phyloP scores from a whole-genome alignment of 1,284 basidiomycete genomes.

The Ceratobasidium sp. region DNA sequence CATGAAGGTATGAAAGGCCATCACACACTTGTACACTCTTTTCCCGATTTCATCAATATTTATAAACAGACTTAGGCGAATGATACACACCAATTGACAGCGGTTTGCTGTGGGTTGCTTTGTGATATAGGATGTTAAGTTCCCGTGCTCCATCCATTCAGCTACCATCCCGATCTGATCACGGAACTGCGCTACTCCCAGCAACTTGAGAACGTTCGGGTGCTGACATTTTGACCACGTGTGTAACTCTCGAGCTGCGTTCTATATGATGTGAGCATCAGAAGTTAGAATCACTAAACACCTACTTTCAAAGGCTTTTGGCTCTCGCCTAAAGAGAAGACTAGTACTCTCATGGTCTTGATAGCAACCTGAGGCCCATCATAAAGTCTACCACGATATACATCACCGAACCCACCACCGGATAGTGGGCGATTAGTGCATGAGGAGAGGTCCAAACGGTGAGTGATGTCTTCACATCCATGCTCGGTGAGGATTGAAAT shows the following conservation, averaged over 20 bases:
- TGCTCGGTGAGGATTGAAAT: background rate
- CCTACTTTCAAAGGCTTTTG: background rate
- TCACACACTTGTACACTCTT: background rate
- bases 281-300: background rate
- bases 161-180: constrained; percentile 21
- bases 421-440: background rate
- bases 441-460: background rate
- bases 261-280: background rate
- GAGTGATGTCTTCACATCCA: background rate
- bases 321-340: background rate
- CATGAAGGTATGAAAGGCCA: background rate
- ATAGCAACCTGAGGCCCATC: background rate
- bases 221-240: constrained; percentile 13
- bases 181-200: background rate
- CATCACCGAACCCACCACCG: background rate
- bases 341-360: background rate
- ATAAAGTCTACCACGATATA: background rate
- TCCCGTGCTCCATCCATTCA: background rate
- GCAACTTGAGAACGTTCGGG: background rate
- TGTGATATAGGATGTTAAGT: background rate
- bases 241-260: constrained; percentile 19
- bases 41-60: background rate
- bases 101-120: background rate
- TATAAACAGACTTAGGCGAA: background rate
- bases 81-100: background rate